Base-by-base conservation (phyloP, 768 basidiomycete genomes). In the Phlebiopsis flavidoalba region DNA sequence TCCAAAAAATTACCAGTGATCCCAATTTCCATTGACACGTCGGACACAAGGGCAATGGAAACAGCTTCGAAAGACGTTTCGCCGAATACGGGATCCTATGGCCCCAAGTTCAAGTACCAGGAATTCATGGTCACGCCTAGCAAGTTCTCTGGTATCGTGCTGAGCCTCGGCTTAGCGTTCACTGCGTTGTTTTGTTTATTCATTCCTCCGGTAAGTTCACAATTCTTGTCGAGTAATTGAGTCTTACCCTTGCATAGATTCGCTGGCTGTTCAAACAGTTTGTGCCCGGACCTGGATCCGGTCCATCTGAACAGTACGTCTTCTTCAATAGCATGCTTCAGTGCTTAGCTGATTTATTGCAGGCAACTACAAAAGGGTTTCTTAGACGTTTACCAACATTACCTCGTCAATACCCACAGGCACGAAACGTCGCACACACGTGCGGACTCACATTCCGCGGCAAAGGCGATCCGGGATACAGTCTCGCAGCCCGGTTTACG, bases 391-490 rank as follows among this genome's bases (percentile, higher is more conserved):
- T 8, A 87, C 81, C 24, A 96, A 94, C 68, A 74, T 93, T 58
- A 89, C 92, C 0, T 80, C 78, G 1, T 85, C 89, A 2, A 75
- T 80, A 11, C 75, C 82, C 1, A 67, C 75, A 10, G 74, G 79
- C 1, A 63, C 67, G 36, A 71, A 67, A 8, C 59, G 72, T 45
- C 71, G 73, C 40, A 67, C 83, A 15, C 71, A 83, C 48, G 85
- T 86, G 26, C 81, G 87, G 66, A 85, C 84, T 6, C 79, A 77
- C 5, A 76, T 93, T 63, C n/a, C 80, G 76, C 52, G 88, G 84
- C 1, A 74, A 82, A 36, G 91, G 91, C 8, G 93, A 95, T 68
- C 90, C 93, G 7, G 89, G 91, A 4, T 92, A 91, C 71, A 67
- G 74, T 2, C 73, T 83, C 2, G 83, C 85, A 17, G 72, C 87